These are phyloP conservation scores for Mycena rebaudengoi DNA, from an alignment of 768 basidiomycete species.

Conservation along the genomic window DNA sequence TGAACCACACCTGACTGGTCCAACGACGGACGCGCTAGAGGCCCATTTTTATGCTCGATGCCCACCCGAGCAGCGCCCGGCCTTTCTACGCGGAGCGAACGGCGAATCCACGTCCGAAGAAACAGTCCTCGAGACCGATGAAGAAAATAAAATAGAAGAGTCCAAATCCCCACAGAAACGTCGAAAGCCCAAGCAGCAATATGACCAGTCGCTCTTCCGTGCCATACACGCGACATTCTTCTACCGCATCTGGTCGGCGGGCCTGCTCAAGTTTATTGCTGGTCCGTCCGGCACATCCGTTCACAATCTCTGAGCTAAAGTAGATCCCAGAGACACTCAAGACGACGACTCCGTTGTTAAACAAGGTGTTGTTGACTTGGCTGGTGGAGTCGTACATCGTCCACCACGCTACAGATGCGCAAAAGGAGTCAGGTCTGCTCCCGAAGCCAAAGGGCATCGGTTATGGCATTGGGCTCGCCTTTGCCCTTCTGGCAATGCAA, in stretches of 20 bases:
- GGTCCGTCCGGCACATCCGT: conserved; percentile 35
- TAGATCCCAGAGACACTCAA: not conserved
- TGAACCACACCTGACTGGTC: conserved; percentile 41
- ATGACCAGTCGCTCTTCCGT: conserved; percentile 59
- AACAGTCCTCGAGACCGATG: conserved; percentile 12
- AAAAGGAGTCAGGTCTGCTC: conserved; percentile 43
- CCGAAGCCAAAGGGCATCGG: too few species aligned
- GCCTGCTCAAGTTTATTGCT: conserved; percentile 54
- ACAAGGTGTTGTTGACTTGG: conserved; percentile 65
- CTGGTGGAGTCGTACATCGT: conserved; percentile 57
- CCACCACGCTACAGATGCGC: conserved; percentile 42
- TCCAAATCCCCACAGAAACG: conserved; percentile 12
- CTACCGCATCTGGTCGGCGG: conserved; percentile 55
- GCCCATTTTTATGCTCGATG: conserved; percentile 58
- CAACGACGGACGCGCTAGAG: conserved; percentile 53
- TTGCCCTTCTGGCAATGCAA: conserved; percentile 69
- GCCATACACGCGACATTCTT: conserved; percentile 59
- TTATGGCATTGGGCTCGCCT: conserved; percentile 66
- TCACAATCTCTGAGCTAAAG: conserved; percentile 11
- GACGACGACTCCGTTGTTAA: conserved; percentile 63
- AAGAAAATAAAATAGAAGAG: conserved; percentile 23
- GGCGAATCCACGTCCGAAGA: conserved; percentile 9
- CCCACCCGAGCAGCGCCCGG: conserved; percentile 56
- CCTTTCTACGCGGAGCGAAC: conserved; percentile 39
- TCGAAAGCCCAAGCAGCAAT: conserved; percentile 29